Percentiles rank a stretch among this genome's conserved stretches.
Evolutionary conservation across 345 rosid species (phyloP).

Genomic region (Camelina laxa): DNA sequence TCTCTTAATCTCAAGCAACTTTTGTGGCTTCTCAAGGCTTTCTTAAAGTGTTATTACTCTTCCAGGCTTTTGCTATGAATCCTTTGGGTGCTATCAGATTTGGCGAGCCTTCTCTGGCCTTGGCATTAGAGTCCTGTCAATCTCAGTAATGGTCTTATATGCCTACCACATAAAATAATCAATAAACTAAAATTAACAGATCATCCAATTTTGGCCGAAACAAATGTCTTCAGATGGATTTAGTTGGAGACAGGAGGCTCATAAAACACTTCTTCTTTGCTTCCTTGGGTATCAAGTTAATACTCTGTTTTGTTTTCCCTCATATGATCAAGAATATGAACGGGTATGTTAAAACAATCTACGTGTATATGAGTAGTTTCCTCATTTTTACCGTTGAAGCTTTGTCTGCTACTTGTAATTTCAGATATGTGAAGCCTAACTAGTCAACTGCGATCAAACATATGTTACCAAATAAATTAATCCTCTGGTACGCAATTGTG

Average conservation of each 20-base stretch:
- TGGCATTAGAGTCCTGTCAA: neutral
- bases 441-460: neutral
- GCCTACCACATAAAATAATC: neutral
- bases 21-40: conserved; percentile 10
- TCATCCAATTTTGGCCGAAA: neutral
- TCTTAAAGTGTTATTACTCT: neutral
- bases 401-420: neutral
- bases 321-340: neutral
- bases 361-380: neutral
- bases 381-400: neutral
- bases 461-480: neutral
- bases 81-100: neutral
- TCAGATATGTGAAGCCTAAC: no score
- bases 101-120: neutral
- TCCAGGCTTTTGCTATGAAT: conserved; percentile 1
- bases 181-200: neutral
- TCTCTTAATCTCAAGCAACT: neutral
- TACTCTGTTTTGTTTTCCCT: neutral
- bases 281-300: conserved; percentile 22
- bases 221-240: neutral
- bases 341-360: neutral
- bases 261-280: neutral
- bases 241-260: neutral
- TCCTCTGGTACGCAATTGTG: neutral
- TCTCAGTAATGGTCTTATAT: neutral